A percentile compares a stretch with the other conserved stretches of the same genome.
Evolutionary conservation across 2,329 filamentous ascomycete species (phyloP).

Genomic region (Nannizzia gypsea): DNA sequence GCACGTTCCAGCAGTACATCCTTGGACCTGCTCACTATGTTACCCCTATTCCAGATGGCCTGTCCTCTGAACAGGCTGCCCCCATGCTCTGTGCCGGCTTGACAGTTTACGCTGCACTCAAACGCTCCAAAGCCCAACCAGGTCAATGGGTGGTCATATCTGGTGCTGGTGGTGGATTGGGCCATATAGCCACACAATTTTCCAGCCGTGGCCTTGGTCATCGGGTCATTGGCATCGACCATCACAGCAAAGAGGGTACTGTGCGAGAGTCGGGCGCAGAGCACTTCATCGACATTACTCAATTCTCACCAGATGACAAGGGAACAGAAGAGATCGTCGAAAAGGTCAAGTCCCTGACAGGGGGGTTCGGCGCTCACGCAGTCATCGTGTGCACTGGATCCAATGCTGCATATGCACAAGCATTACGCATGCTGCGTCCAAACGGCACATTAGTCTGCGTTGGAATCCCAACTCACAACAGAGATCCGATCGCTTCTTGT

Average conservation of each 20-base stretch:
- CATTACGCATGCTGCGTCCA: slow-evolving; percentile 37
- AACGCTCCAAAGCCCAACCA: slow-evolving; percentile 47
- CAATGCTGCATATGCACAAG: slow-evolving; percentile 41
- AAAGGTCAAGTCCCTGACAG: slow-evolving; percentile 45
- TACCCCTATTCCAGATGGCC: slow-evolving; percentile 53
- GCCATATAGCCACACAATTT: slow-evolving; percentile 52
- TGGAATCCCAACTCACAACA: slow-evolving; percentile 39
- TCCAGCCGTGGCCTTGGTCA: slow-evolving; percentile 49
- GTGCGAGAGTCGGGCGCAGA: slow-evolving; percentile 52
- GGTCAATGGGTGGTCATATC: slow-evolving; percentile 51
- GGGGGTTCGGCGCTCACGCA: slow-evolving; percentile 47
- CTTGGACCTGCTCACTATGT: slow-evolving; percentile 55
- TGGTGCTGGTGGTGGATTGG: slow-evolving; percentile 52
- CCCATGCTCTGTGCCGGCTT: slow-evolving; percentile 58
- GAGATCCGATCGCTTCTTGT: slow-evolving; percentile 35
- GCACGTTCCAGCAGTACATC: slow-evolving; percentile 62
- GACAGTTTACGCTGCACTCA: slow-evolving; percentile 54
- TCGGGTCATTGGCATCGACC: slow-evolving; percentile 55
- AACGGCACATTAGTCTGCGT: slow-evolving; percentile 43
- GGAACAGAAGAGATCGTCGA: slow-evolving; percentile 37
- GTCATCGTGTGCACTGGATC: slow-evolving; percentile 46
- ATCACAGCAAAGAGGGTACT: slow-evolving; percentile 48
- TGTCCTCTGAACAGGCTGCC: slow-evolving; percentile 50
- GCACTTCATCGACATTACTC: slow-evolving; percentile 52
- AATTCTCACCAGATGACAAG: slow-evolving; percentile 36